A percentile compares a stretch with the other conserved stretches of the same genome.
phyloP scores from a whole-genome alignment of 345 rosid genomes.

The Heritiera littoralis region DNA sequence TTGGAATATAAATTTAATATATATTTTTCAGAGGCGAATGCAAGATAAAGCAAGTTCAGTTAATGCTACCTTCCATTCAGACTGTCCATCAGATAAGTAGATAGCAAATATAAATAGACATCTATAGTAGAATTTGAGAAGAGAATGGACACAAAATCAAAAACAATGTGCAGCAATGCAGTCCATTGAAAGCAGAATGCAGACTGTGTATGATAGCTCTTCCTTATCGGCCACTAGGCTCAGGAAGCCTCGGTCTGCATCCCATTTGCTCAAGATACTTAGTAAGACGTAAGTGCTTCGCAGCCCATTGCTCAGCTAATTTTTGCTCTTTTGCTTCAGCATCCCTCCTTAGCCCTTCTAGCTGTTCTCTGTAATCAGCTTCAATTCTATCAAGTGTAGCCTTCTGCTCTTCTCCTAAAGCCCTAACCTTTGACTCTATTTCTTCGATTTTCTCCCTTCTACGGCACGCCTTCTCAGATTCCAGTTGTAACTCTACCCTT shows the following conservation, averaged over 20 bases:
- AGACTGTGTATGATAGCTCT: not conserved
- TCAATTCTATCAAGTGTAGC: constrained; percentile 70
- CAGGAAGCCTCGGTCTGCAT: constrained; percentile 50
- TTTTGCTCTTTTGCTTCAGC: constrained; percentile 92
- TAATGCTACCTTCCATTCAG: constrained; percentile 22
- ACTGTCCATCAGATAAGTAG: constrained; percentile 13
- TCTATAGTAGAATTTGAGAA: constrained; percentile 17
- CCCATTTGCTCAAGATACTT: constrained; percentile 81
- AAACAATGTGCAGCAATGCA: not conserved
- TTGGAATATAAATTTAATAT: constrained; percentile 13
- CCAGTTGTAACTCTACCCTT: constrained; percentile 84
- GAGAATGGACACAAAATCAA: constrained; percentile 16
- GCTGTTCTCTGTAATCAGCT: constrained; percentile 73
- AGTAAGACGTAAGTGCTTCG: constrained; percentile 62
- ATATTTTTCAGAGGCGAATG: constrained; percentile 17
- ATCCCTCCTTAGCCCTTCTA: constrained; percentile 66
- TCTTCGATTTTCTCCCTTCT: constrained; percentile 88
- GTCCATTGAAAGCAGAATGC: not conserved
- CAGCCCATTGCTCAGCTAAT: constrained; percentile 81
- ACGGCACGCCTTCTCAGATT: constrained; percentile 74
- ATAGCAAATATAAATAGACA: constrained; percentile 25
- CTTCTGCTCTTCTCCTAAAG: constrained; percentile 82
- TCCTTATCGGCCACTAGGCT: constrained; percentile 42
- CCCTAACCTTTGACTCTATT: constrained; percentile 73
- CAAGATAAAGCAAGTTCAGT: constrained; percentile 20